Base-by-base conservation (phyloP, 345 rosid species). In the Camelina laxa region DNA sequence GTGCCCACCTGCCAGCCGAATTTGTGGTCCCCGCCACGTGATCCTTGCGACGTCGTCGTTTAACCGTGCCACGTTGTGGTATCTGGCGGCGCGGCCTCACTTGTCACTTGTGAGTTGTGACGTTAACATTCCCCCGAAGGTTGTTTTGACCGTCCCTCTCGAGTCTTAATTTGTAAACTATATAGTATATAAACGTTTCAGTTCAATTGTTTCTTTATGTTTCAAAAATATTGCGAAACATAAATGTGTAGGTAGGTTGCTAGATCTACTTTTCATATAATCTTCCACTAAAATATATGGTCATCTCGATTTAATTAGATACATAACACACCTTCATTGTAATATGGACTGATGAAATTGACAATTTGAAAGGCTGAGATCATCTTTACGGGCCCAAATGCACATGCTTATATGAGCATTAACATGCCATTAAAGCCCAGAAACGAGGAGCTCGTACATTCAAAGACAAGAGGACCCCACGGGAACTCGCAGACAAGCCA, bases 11-110 rank as follows among this genome's bases (percentile, higher is more conserved):
- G 85, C 81, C 87, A 69, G 69, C 19, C 8, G 24, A 33, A 55
- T 0, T 0, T 5, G 3, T 4, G 66, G 84, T 79, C 58, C 82
- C 91, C 85, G 73, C 89, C 86, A 87, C 81, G 88, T 85, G 88
- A 51, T 60, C 67, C 44, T 9, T 14, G 49, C 10, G 70, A 8
- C 20, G 65, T 70, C 75, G 79, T 30, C 84, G 75, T 75, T 30
- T 0, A 1, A 1, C 3, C 0, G 0, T 3, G 73, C 50, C 79
- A 84, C 83, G 82, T 58, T 47, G 70, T 41, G 13, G 17, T 16
- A 39, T 51, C 24, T 41, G 74, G 55, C 49, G 80, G 65, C 65
- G 54, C 30, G 30, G 30, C 36, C 47, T 48, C 75, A 72, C 55
- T 60, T 67, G 24, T 22, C 24, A 22, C 24, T 22, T 22, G 30